Evolutionary conservation across 306 rosid genomes (phyloP).

Genomic region (Cucurbita argyrosperma): DNA sequence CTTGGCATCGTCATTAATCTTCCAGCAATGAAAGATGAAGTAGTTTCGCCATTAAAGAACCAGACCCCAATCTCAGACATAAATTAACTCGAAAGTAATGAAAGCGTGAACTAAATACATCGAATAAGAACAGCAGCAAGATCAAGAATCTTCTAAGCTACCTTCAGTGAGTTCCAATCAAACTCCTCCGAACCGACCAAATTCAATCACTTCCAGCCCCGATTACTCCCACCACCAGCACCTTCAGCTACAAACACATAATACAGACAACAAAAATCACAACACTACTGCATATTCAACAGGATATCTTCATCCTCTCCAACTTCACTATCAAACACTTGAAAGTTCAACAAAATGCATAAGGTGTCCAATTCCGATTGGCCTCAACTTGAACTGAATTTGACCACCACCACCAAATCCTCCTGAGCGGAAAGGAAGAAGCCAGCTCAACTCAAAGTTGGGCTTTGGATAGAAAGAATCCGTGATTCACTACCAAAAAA

Average conservation of each 20-base stretch:
- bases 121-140: not conserved
- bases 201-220: not conserved
- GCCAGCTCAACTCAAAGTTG: slow-evolving; percentile 1
- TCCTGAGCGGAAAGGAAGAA: not conserved
- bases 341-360: not conserved
- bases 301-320: not conserved
- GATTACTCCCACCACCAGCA: not conserved
- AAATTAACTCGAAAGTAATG: not conserved
- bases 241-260: not conserved
- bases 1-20: not conserved
- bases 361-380: not conserved
- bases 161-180: slow-evolving; percentile 2
- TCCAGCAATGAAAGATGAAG: not conserved
- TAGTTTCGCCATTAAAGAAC: slow-evolving; percentile 2
- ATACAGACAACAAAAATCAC: not conserved
- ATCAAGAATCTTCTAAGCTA: slow-evolving; percentile 3
- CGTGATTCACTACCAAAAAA: slow-evolving; percentile 7
- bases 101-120: not conserved
- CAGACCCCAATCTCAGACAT: not conserved
- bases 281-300: not conserved
- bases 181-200: not conserved
- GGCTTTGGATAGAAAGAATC: not conserved
- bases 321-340: not conserved
- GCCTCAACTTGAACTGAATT: not conserved
- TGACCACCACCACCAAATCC: not conserved